A percentile compares a stretch with the other conserved stretches of the same genome.
These are phyloP conservation scores for Pseudozyma sp. DNA, from an alignment of 1,284 basidiomycete species.

Conservation along the genomic window DNA sequence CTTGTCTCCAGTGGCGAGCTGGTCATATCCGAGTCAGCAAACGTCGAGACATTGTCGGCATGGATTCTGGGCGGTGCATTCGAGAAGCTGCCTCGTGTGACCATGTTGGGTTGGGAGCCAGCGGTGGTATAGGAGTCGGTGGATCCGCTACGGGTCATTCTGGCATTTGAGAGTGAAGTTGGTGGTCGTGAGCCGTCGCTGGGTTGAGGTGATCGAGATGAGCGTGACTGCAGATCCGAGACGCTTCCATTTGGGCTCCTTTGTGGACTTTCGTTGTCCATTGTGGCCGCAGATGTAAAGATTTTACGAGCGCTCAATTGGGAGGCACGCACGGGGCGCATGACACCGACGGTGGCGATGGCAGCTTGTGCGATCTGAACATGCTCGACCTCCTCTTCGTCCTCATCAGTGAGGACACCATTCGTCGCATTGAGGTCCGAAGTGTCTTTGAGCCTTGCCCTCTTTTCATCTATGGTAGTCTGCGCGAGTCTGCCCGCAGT, in stretches of 20 bases:
- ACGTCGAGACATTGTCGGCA: conserved; percentile 13
- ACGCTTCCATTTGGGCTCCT: conserved; percentile 28
- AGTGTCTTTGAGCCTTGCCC: conserved; percentile 30
- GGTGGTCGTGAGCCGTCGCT: conserved; percentile 14
- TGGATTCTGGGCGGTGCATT: conserved; percentile 26
- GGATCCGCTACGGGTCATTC: conserved; percentile 23
- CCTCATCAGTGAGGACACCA: conserved; percentile 14
- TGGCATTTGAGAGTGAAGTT: conserved; percentile 19
- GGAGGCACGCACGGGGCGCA: conserved; percentile 32
- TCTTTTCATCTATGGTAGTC: conserved; percentile 14
- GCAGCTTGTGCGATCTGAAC: conserved; percentile 44
- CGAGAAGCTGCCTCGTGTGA: conserved; percentile 17
- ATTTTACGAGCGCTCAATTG: conserved; percentile 30
- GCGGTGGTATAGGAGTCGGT: conserved; percentile 31
- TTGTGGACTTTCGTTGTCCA: conserved; percentile 22
- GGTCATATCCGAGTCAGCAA: conserved; percentile 18
- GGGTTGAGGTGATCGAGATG: conserved; percentile 13
- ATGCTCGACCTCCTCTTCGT: conserved; percentile 38
- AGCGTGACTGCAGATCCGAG: conserved; percentile 17
- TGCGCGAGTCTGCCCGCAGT: background rate
- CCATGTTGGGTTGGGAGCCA: conserved; percentile 9
- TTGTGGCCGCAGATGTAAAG: conserved; percentile 22
- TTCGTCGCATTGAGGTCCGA: conserved; percentile 11
- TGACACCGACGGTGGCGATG: conserved; percentile 33
- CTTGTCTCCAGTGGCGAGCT: conserved; percentile 45